Percentiles rank a stretch among this genome's conserved stretches.
Conservation (phyloP, 2,329 filamentous ascomycete genomes). For the Diaporthe sp. region DNA sequence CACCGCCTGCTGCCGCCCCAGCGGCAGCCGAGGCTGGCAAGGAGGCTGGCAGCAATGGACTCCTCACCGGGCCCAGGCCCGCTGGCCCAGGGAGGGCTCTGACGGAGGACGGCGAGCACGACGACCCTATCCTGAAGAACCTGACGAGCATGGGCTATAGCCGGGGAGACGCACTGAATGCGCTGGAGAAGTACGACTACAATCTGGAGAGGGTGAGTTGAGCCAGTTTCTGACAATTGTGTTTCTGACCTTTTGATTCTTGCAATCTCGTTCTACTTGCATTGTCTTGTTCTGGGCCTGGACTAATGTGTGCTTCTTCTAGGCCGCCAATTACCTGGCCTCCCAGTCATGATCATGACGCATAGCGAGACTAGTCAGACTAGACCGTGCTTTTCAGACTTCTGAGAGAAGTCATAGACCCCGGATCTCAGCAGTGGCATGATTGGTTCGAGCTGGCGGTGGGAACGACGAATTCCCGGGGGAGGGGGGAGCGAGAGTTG, state of each 20-base stretch:
- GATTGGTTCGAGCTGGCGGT: neutral
- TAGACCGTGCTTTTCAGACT: neutral
- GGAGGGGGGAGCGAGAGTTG: neutral
- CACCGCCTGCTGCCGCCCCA: constrained; percentile 42
- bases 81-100: constrained; percentile 71
- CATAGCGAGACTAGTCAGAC: neutral
- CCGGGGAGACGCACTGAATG: constrained; percentile 78
- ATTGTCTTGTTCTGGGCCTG: rapidly evolving
- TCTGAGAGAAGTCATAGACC: neutral
- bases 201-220: constrained; percentile 89
- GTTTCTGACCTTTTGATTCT: constrained; percentile 11
- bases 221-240: neutral
- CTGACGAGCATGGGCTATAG: constrained; percentile 91
- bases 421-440: neutral
- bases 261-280: neutral
- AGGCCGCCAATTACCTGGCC: constrained; percentile 69
- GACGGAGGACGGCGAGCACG: constrained; percentile 81
- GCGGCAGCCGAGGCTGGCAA: constrained; percentile 44
- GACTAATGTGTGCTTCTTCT: constrained; percentile 38
- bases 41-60: constrained; percentile 42
- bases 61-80: constrained; percentile 40
- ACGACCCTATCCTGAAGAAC: constrained; percentile 92
- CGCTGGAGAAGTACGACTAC: constrained; percentile 95
- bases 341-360: constrained; percentile 59
- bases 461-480: no score